phyloP scores from a whole-genome alignment of 352 stramenopile species.

The Salisapilia sapeloensis region DNA sequence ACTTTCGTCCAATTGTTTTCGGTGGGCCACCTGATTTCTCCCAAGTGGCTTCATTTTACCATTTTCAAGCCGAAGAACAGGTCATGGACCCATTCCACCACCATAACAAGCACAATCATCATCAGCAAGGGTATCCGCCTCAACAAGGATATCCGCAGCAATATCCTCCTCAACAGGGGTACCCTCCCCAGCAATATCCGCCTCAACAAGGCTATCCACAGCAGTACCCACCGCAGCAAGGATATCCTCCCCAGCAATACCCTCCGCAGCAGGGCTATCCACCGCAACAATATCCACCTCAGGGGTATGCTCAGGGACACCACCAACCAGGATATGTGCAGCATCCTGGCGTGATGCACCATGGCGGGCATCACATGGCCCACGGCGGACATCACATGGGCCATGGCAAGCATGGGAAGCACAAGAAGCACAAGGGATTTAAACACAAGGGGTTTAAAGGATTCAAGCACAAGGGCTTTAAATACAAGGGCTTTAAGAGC shows the following conservation, averaged over 20 bases:
- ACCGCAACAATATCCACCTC: no score
- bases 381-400: no score
- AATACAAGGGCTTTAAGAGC: no score
- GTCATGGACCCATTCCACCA: constrained; percentile 13
- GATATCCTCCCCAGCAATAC: constrained; percentile 3
- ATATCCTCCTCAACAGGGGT: constrained; percentile 3
- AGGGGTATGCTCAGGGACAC: constrained; percentile 6
- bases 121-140: constrained; percentile 11
- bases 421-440: constrained; percentile 4
- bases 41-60: no score
- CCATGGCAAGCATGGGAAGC: constrained; percentile 9
- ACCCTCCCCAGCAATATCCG: constrained; percentile 1
- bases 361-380: neutral
- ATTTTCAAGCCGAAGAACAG: no score
- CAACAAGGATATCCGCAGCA: constrained; percentile 12
- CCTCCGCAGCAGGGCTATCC: constrained; percentile 2
- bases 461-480: neutral
- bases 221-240: constrained; percentile 2
- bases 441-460: constrained; percentile 1
- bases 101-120: constrained; percentile 6
- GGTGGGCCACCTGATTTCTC: no score
- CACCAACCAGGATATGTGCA: constrained; percentile 9
- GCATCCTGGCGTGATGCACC: constrained; percentile 10
- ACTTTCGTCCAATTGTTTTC: no score
- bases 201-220: constrained; percentile 4